These are phyloP conservation scores for Tausonia pullulans DNA, from an alignment of 1,284 basidiomycete species.

Conservation along the genomic window DNA sequence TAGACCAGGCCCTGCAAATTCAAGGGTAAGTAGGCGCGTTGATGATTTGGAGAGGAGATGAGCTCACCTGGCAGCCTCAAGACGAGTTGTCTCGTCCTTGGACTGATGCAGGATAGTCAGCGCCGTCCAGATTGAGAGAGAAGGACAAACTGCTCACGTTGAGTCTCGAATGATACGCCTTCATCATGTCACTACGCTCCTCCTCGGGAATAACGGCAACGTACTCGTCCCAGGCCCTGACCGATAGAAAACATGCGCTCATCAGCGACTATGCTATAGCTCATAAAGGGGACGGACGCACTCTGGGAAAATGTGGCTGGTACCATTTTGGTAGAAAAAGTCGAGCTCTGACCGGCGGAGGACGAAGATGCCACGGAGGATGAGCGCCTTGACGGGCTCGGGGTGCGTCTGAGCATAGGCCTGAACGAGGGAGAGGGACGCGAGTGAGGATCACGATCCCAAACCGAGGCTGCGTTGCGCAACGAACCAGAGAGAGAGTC, in stretches of 20 bases:
- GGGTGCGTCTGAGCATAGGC: constrained; percentile 52
- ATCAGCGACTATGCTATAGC: too few relatives aligned
- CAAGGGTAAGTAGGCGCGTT: constrained; percentile 26
- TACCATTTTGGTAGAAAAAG: constrained; percentile 6
- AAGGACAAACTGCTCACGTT: constrained; percentile 31
- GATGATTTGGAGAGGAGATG: not conserved
- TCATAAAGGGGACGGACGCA: too few relatives aligned
- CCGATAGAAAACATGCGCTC: too few relatives aligned
- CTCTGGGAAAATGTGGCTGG: constrained; percentile 59
- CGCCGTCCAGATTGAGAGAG: too few relatives aligned
- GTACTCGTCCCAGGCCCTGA: constrained; percentile 50
- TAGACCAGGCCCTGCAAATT: constrained; percentile 62
- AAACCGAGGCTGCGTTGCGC: constrained; percentile 52
- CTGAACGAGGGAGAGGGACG: not conserved
- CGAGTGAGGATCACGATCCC: constrained; percentile 30
- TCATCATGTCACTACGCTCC: constrained; percentile 65
- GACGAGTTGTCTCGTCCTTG: constrained; percentile 1
- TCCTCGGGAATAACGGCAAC: constrained; percentile 64
- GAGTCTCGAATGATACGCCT: constrained; percentile 71
- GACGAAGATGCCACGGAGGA: constrained; percentile 85
- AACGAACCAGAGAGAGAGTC: constrained; percentile 53
- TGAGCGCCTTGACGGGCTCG: constrained; percentile 62
- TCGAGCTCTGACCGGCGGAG: constrained; percentile 70
- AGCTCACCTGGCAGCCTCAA: constrained; percentile 39
- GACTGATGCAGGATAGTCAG: too few relatives aligned